A percentile compares a stretch with the other conserved stretches of the same genome.
Evolutionary conservation across 139 green algal species (phyloP).

Genomic region (Coelastrella sp.): DNA sequence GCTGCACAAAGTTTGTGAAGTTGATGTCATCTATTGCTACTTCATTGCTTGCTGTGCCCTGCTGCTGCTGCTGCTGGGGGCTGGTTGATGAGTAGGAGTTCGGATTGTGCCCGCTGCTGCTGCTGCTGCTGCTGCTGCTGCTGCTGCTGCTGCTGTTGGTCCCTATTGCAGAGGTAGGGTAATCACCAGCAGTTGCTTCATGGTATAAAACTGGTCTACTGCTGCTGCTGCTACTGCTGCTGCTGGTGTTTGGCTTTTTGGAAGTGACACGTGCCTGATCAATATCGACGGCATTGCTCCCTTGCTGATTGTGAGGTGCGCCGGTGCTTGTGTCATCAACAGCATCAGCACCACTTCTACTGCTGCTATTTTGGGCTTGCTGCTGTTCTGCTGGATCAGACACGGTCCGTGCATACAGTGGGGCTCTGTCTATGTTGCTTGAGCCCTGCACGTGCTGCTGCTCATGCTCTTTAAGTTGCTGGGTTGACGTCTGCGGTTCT

Average conservation of each 20-base stretch:
- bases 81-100: neutral
- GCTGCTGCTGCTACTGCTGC: neutral
- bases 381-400: too few relatives aligned
- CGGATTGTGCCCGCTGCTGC: neutral
- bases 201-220: neutral
- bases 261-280: neutral
- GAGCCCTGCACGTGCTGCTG: too few relatives aligned
- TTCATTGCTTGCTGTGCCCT: neutral
- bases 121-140: conserved; percentile 5
- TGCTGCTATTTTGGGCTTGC: too few relatives aligned
- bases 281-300: neutral
- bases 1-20: neutral
- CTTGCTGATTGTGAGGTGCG: neutral
- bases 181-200: neutral
- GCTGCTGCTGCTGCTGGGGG: conserved; percentile 11
- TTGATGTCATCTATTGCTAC: conserved; percentile 31
- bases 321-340: too few relatives aligned
- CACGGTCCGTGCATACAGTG: too few relatives aligned
- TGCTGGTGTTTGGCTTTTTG: neutral
- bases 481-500: too few relatives aligned
- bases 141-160: conserved; percentile 10
- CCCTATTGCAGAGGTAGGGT: neutral
- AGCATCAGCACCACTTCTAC: too few relatives aligned
- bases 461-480: too few relatives aligned
- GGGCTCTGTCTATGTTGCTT: too few relatives aligned